Evolutionary conservation across 306 rosid genomes (phyloP), one percentile per base, ranked within the genome.

Genomic region (Purshia tridentata): DNA sequence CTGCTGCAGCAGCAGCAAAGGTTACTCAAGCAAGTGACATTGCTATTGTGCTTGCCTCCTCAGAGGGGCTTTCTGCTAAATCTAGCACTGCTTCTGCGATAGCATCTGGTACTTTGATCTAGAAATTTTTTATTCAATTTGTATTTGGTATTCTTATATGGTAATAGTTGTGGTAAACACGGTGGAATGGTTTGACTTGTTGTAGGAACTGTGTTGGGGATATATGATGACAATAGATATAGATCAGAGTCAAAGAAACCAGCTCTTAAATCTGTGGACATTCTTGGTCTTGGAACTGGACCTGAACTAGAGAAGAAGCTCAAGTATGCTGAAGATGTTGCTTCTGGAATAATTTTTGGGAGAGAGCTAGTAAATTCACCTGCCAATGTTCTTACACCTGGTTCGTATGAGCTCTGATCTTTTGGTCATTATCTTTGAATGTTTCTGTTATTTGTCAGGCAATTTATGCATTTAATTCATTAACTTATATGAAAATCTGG

Each of bases 381-480:
- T 13, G 99, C 98, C 73, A 95, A 95, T 87, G 99, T 95, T 44
- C 97, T 95, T 69, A 95, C 99, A 56, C 99, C 99, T 77, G 99
- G 99, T 95, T 81, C 8, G 80, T 77, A 71, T 52, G 70, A 72
- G 70, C 50, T 61, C 49, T 41, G 29, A 19, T 58, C 63, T 72
- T 67, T 55, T 51, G 6, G 42, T 77, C 67, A 56, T 59, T 41
- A 44, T 72, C 15, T 29, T 20, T 59, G 51, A 6, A 47, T 14
- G 39, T 60, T 19, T 42, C 52, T 18, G 45, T 76, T 51, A 57
- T 54, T 23, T 46, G 69, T 40, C 12, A 12, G 72, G 19, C 52
- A 50, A 35, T 51, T 76, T 69, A 71, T 67, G 50, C 64, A 56
- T 49, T 72, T 58, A 52, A 71, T 41, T 40, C 16, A n/a, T 73